These are phyloP conservation scores for Aspergillus luchuensis DNA, from an alignment of 2,329 filamentous ascomycete genomes.

Conservation along the genomic window DNA sequence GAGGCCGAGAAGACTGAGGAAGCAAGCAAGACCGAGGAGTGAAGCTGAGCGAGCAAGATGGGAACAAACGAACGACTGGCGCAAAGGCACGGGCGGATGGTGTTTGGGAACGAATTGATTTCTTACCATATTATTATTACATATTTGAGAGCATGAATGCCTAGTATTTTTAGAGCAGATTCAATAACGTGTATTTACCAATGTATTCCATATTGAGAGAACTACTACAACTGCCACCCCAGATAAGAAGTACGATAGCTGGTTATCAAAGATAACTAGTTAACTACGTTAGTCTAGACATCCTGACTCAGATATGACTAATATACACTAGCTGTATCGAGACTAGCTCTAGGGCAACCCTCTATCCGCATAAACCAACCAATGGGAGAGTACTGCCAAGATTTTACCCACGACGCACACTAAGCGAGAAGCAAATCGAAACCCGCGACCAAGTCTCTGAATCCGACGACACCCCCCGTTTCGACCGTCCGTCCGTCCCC, in stretches of 20 bases:
- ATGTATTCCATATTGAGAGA: background rate
- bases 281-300: background rate
- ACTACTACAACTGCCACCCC: no score
- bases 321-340: slow-evolving; percentile 1
- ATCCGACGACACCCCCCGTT: slow-evolving; percentile 17
- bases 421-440: slow-evolving; percentile 48
- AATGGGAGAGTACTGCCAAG: slow-evolving; percentile 40
- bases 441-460: slow-evolving; percentile 23
- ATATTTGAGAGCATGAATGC: slow-evolving; percentile 9
- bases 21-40: slow-evolving; percentile 35
- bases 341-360: slow-evolving; percentile 43
- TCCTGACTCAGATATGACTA: background rate
- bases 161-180: no score
- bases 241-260: no score
- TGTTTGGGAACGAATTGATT: slow-evolving; percentile 31
- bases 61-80: slow-evolving; percentile 31
- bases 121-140: slow-evolving; percentile 14
- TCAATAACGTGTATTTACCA: slow-evolving; percentile 4
- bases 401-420: slow-evolving; percentile 47
- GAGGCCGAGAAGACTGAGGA: slow-evolving; percentile 33
- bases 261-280: background rate
- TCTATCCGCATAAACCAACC: slow-evolving; percentile 20
- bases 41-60: slow-evolving; percentile 16
- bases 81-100: slow-evolving; percentile 39
- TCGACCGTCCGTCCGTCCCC: slow-evolving; percentile 28